phyloP scores from a whole-genome alignment of 176 grass and related monocot genomes.

The Chrysopogon serrulatus region DNA sequence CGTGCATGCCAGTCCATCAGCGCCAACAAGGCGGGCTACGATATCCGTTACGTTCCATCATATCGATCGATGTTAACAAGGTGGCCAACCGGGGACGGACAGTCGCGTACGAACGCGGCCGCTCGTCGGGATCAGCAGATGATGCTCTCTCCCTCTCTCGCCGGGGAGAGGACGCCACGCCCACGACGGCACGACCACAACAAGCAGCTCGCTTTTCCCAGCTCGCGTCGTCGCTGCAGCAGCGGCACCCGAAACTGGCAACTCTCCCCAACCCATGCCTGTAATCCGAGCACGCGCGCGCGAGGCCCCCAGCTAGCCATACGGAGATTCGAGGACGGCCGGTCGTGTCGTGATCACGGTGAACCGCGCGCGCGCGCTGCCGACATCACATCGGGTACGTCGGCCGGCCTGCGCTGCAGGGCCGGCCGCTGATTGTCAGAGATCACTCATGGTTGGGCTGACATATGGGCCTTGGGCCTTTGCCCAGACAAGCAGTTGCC shows the following conservation, averaged over 20 bases:
- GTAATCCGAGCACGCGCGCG: not conserved
- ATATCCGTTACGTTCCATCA: not conserved
- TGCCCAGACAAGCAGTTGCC: too few relatives aligned
- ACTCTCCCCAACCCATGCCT: not conserved
- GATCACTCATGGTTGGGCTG: too few relatives aligned
- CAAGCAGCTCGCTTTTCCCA: not conserved
- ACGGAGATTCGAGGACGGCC: not conserved
- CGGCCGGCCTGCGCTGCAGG: not conserved
- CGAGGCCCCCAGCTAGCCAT: too few relatives aligned
- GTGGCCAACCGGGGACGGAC: not conserved
- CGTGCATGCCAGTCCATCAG: too few relatives aligned
- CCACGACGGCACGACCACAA: too few relatives aligned
- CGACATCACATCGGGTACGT: not conserved
- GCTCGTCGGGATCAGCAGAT: not conserved
- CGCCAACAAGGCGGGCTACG: not conserved
- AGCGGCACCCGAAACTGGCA: not conserved
- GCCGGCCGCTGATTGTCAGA: too few relatives aligned
- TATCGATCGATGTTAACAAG: not conserved
- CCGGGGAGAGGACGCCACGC: not conserved
- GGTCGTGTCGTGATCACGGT: not conserved
- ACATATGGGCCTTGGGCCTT: too few relatives aligned
- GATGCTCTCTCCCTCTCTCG: not conserved
- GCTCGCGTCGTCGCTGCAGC: not conserved
- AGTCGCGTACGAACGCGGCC: not conserved
- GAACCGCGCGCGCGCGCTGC: not conserved